Evolutionary conservation across 1,284 basidiomycete species (phyloP).

Genomic region (Ustilago hordei): DNA sequence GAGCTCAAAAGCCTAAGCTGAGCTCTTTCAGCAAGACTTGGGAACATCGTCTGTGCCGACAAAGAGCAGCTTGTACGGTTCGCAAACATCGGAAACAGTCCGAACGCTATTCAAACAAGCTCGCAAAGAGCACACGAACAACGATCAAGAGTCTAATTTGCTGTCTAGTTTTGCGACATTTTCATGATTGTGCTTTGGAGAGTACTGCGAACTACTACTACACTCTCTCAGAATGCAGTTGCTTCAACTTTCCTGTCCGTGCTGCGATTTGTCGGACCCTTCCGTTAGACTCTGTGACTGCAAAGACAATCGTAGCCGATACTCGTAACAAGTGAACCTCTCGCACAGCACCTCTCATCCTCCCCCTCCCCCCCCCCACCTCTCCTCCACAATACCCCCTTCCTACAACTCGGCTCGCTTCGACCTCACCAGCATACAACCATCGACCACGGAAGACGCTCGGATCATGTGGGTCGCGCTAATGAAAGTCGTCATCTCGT

Average conservation of each 20-base stretch:
- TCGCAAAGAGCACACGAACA: neutral
- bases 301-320: neutral
- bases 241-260: neutral
- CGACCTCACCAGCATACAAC: neutral
- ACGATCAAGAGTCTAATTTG: neutral
- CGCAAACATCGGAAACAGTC: neutral
- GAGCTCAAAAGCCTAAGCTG: too few species aligned
- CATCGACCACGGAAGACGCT: neutral
- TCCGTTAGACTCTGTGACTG: neutral
- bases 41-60: neutral
- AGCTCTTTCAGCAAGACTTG: too few species aligned
- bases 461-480: constrained; percentile 17
- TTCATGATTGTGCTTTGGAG: too few species aligned
- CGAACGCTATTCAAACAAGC: neutral
- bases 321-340: neutral
- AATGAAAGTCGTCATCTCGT: constrained; percentile 1
- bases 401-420: neutral
- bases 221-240: neutral
- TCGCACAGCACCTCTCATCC: neutral
- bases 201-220: too few species aligned
- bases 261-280: constrained; percentile 10
- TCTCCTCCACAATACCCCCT: neutral
- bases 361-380: neutral
- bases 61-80: neutral
- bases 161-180: neutral